Conservation (phyloP, 495 filamentous ascomycete genomes). For the Pyrenula massariospora region DNA sequence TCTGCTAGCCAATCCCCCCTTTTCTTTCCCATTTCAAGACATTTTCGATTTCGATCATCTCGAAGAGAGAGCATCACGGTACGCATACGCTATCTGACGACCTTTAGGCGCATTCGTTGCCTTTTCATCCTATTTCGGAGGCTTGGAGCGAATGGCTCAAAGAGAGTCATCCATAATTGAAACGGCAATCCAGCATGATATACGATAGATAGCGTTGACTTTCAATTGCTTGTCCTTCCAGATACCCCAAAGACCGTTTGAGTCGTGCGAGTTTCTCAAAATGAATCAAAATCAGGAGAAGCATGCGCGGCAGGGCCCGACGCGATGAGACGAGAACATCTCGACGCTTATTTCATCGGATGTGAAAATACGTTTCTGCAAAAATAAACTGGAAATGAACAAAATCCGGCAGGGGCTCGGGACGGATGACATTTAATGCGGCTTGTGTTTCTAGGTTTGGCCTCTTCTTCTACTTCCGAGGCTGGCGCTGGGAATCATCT, state of each 20-base stretch:
- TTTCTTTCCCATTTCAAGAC: constrained; percentile 25
- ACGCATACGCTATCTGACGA: constrained; percentile 9
- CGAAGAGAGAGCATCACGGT: constrained; percentile 8
- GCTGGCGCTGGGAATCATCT: background rate
- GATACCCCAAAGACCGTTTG: constrained; percentile 45
- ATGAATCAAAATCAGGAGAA: background rate
- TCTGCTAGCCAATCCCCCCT: constrained; percentile 36
- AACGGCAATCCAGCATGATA: constrained; percentile 42
- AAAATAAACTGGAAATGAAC: background rate
- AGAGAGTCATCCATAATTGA: constrained; percentile 31
- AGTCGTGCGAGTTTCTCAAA: constrained; percentile 16
- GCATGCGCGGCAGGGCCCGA: background rate
- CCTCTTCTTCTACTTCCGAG: background rate
- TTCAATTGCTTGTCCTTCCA: constrained; percentile 33
- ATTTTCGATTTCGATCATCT: constrained; percentile 20
- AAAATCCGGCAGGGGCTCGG: background rate
- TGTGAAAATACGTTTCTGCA: background rate
- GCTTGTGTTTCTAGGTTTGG: background rate
- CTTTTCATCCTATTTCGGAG: constrained; percentile 20
- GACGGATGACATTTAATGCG: background rate
- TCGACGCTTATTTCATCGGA: background rate
- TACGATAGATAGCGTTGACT: constrained; percentile 74
- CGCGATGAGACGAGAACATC: background rate
- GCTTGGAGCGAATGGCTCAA: constrained; percentile 18
- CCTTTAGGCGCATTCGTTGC: constrained; percentile 32